Conservation (phyloP, 768 basidiomycete species). For the Suillus discolor region DNA sequence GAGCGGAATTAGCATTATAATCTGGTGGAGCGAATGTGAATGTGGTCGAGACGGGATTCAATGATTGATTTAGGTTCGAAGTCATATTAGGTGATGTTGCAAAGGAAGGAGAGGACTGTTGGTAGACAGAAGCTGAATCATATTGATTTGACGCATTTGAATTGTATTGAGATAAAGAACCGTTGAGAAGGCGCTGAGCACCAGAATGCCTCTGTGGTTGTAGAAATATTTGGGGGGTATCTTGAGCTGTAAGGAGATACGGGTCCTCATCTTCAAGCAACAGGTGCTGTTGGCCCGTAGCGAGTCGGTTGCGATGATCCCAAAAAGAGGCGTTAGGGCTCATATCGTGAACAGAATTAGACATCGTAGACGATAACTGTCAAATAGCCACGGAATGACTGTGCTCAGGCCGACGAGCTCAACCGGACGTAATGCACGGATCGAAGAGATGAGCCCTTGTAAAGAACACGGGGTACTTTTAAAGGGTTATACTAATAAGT, state of each 20-base stretch:
- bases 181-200: slow-evolving; percentile 7
- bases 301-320: slow-evolving; percentile 18
- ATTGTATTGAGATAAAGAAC: slow-evolving; percentile 10
- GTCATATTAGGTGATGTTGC: slow-evolving; percentile 15
- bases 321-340: slow-evolving; percentile 20
- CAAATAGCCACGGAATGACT: not conserved
- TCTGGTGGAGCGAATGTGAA: slow-evolving; percentile 17
- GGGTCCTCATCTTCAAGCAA: slow-evolving; percentile 32
- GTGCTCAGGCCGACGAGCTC: slow-evolving; percentile 12
- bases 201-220: slow-evolving; percentile 17
- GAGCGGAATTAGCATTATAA: slow-evolving; percentile 15
- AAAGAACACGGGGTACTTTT: not conserved
- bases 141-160: slow-evolving; percentile 19
- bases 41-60: slow-evolving; percentile 12
- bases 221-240: slow-evolving; percentile 3
- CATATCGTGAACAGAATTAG: slow-evolving; percentile 21
- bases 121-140: slow-evolving; percentile 12
- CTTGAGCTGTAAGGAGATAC: slow-evolving; percentile 19
- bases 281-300: slow-evolving; percentile 17
- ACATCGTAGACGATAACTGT: slow-evolving; percentile 20
- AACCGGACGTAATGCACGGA: slow-evolving; percentile 1
- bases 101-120: slow-evolving; percentile 9
- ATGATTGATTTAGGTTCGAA: slow-evolving; percentile 16
- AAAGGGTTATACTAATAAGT: not conserved
- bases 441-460: not conserved